Conservation (phyloP, 805 yeast species). For the Wickerhamiella brachini region DNA sequence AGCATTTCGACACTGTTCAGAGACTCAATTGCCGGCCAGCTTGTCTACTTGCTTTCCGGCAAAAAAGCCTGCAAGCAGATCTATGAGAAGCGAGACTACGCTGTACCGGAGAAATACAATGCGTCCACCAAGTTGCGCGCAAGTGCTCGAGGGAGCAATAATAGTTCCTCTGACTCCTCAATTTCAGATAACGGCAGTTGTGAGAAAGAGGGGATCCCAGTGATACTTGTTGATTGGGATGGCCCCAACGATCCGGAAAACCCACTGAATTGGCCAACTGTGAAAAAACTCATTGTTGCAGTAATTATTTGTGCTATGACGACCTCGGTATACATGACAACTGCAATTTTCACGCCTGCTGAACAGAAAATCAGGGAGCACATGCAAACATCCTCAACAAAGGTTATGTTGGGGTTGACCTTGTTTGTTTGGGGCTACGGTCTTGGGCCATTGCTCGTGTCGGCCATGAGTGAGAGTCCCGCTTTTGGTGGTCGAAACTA, state of each 20-base stretch:
- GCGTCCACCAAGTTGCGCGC: no score
- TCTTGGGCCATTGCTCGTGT: slow-evolving; percentile 40
- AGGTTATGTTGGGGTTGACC: slow-evolving; percentile 39
- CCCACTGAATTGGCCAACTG: slow-evolving; percentile 44
- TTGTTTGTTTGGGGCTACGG: slow-evolving; percentile 50
- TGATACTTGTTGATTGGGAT: slow-evolving; percentile 22
- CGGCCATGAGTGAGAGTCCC: slow-evolving; percentile 40
- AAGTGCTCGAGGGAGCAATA: no score
- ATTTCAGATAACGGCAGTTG: neutral
- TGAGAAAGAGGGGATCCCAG: neutral
- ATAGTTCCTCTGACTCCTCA: neutral
- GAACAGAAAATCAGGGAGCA: slow-evolving; percentile 31
- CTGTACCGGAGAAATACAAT: neutral
- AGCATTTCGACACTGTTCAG: neutral
- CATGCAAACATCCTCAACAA: slow-evolving; percentile 30
- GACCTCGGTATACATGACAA: slow-evolving; percentile 41
- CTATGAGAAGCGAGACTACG: neutral
- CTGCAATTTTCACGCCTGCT: slow-evolving; percentile 48
- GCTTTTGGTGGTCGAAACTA: slow-evolving; percentile 36
- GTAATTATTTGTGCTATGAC: slow-evolving; percentile 33
- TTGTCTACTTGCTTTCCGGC: neutral
- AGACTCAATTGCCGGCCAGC: neutral
- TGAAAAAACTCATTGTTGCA: slow-evolving; percentile 29
- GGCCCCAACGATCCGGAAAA: slow-evolving; percentile 24
- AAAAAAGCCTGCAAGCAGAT: neutral